Conservation (phyloP, 1,139 yeast species). For the Hyphopichia pseudoburtonii region DNA sequence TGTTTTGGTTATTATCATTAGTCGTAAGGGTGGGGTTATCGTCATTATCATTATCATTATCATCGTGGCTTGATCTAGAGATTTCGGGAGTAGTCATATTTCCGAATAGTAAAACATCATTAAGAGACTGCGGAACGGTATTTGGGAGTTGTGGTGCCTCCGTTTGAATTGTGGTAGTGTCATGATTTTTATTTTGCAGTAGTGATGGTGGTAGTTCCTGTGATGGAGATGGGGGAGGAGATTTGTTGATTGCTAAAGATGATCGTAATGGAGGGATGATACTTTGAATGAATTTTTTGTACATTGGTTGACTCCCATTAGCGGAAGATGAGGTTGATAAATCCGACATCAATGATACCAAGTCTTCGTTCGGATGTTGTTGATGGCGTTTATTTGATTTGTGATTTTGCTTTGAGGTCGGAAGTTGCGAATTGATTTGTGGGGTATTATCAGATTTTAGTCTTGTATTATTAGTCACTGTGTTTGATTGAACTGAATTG, state of each 20-base stretch:
- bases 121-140: too few species aligned
- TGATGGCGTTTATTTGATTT: too few species aligned
- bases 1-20: too few species aligned
- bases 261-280: slow-evolving; percentile 15
- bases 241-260: slow-evolving; percentile 8
- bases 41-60: too few species aligned
- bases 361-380: not conserved
- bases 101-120: too few species aligned
- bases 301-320: slow-evolving; percentile 6
- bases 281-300: slow-evolving; percentile 11
- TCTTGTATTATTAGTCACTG: too few species aligned
- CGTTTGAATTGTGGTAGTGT: not conserved
- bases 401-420: too few species aligned
- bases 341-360: not conserved
- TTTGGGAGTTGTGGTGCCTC: not conserved
- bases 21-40: not conserved
- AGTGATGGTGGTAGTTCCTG: not conserved
- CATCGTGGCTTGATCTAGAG: too few species aligned
- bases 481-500: too few species aligned
- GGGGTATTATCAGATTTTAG: too few species aligned
- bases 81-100: too few species aligned
- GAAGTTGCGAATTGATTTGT: too few species aligned
- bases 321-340: not conserved
- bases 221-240: not conserved
- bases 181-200: not conserved